phyloP scores from a whole-genome alignment of 75 land plant genomes.

The Picea glauca region DNA sequence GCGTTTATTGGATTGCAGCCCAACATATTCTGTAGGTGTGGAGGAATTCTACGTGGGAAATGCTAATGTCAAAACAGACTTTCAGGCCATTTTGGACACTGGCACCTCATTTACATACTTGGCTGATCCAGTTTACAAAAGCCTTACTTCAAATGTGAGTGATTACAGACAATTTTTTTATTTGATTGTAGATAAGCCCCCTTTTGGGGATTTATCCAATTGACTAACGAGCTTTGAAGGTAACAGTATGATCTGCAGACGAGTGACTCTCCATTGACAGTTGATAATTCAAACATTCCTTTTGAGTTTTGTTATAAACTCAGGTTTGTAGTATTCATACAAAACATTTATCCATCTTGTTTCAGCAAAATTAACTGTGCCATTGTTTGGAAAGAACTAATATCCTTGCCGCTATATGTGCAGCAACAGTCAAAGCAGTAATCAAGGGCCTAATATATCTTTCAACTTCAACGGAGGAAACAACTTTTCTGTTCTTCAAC shows the following conservation, averaged over 20 bases:
- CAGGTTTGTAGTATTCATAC: constrained; percentile 25
- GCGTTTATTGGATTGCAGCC: background rate
- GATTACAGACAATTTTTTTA: background rate
- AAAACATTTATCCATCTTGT: background rate
- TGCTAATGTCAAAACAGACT: background rate
- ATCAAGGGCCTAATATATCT: constrained; percentile 30
- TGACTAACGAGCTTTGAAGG: background rate
- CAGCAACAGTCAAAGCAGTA: constrained; percentile 36
- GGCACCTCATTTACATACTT: constrained; percentile 88
- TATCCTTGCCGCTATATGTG: constrained; percentile 1
- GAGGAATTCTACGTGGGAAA: constrained; percentile 1
- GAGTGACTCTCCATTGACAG: constrained; percentile 13
- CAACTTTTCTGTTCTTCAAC: constrained; percentile 37
- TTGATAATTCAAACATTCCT: constrained; percentile 28
- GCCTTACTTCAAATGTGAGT: constrained; percentile 52
- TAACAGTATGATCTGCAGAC: constrained; percentile 45
- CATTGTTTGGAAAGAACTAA: constrained; percentile 3
- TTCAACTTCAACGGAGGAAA: constrained; percentile 51
- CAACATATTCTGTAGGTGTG: background rate
- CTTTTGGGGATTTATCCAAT: background rate
- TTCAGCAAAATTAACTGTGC: background rate
- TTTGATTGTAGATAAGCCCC: no score
- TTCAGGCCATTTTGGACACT: constrained; percentile 69
- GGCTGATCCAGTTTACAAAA: constrained; percentile 45
- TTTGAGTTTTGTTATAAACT: constrained; percentile 62